Evolutionary conservation across 257 asterid genomes (phyloP).

Genomic region (Salvia splendens): DNA sequence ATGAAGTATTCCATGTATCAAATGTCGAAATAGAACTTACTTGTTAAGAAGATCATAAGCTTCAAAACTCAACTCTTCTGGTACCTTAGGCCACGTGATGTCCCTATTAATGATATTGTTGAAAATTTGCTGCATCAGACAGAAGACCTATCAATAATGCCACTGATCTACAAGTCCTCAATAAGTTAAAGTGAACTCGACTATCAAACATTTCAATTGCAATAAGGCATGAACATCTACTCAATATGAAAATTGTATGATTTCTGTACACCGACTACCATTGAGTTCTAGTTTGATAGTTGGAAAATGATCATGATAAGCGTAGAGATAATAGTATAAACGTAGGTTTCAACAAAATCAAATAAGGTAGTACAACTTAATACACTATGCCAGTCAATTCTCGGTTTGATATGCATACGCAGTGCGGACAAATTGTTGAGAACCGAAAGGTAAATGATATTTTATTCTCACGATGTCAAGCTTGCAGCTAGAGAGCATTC

Average conservation of each 20-base stretch:
- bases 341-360: constrained; percentile 22
- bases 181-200: constrained; percentile 19
- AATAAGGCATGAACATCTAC: background rate
- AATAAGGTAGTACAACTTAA: constrained; percentile 1
- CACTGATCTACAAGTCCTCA: constrained; percentile 24
- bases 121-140: constrained; percentile 77
- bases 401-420: background rate
- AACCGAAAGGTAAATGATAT: background rate
- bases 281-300: constrained; percentile 20
- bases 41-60: constrained; percentile 81
- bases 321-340: background rate
- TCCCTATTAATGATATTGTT: constrained; percentile 86
- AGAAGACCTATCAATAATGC: constrained; percentile 34
- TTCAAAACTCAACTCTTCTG: constrained; percentile 86
- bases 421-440: constrained; percentile 6
- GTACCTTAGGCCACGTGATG: constrained; percentile 93
- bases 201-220: constrained; percentile 16
- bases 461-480: too few relatives aligned
- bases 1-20: background rate
- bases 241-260: constrained; percentile 7
- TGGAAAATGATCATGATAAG: constrained; percentile 8
- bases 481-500: background rate
- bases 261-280: constrained; percentile 17
- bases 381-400: constrained; percentile 1
- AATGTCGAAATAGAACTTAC: constrained; percentile 50